Conservation (phyloP, 108 stramenopile genomes). For the Asterionellopsis glacialis region DNA sequence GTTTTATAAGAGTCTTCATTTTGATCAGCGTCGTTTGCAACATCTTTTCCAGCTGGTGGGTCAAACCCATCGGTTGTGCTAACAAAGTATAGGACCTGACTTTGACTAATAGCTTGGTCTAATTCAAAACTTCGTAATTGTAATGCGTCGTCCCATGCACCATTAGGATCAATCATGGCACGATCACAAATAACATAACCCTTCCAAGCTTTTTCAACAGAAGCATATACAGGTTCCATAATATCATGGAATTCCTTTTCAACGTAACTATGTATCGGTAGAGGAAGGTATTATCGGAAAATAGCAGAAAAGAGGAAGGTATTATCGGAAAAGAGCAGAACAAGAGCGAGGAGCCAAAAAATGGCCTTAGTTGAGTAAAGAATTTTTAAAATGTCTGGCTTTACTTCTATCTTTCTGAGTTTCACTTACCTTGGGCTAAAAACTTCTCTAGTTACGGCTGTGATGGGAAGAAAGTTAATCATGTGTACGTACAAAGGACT, state of each 20-base stretch:
- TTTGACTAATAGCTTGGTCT: constrained; percentile 75
- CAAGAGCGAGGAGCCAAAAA: no score
- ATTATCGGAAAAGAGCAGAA: no score
- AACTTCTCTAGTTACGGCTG: constrained; percentile 56
- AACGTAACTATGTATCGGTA: constrained; percentile 29
- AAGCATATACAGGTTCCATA: constrained; percentile 11
- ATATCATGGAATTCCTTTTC: constrained; percentile 39
- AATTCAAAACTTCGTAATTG: constrained; percentile 54
- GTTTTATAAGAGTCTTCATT: no score
- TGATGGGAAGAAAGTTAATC: constrained; percentile 83
- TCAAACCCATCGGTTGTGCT: constrained; percentile 46
- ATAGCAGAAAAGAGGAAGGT: no score
- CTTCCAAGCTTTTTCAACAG: constrained; percentile 72
- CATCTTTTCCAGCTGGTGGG: no score
- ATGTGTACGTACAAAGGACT: constrained; percentile 74
- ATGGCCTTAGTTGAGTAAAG: no score
- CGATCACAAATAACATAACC: constrained; percentile 67
- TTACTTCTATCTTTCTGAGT: no score
- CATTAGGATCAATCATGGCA: constrained; percentile 63
- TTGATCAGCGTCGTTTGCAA: no score
- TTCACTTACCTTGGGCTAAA: constrained; percentile 44
- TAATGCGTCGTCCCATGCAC: constrained; percentile 70
- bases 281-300: no score
- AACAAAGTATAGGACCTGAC: constrained; percentile 73
- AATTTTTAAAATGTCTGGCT: no score